These are phyloP conservation scores for Aspergillus sp. DNA, from an alignment of 2,329 filamentous ascomycete genomes.

Conservation along the genomic window DNA sequence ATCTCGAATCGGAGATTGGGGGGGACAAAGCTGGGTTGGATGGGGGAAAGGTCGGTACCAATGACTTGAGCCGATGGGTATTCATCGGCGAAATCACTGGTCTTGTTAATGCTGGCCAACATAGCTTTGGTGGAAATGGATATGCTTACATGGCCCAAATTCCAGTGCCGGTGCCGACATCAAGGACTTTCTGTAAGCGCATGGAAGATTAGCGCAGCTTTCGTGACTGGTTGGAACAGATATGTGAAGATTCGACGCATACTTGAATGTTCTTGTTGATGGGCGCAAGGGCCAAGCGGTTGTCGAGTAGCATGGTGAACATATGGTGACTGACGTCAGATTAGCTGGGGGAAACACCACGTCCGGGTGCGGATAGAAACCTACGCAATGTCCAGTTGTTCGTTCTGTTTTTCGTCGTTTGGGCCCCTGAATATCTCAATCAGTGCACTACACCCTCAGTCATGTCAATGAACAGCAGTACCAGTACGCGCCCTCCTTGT, in stretches of 20 bases:
- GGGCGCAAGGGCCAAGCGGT: constrained; percentile 18
- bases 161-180: constrained; percentile 21
- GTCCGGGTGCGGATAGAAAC: background rate
- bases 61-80: constrained; percentile 55
- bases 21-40: constrained; percentile 60
- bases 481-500: constrained; percentile 29
- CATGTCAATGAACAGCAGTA: background rate
- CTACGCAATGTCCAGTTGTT: constrained; percentile 23
- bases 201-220: background rate
- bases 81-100: constrained; percentile 30
- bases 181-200: constrained; percentile 18
- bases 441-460: background rate
- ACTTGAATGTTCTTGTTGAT: constrained; percentile 16
- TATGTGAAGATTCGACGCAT: too few relatives aligned
- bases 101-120: background rate
- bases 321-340: constrained; percentile 19
- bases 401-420: constrained; percentile 25
- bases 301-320: constrained; percentile 23
- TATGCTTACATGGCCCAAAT: constrained; percentile 20
- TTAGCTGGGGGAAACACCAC: background rate
- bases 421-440: constrained; percentile 16
- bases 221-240: too few relatives aligned
- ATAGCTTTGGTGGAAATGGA: background rate
- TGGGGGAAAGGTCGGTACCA: constrained; percentile 62
- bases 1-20: constrained; percentile 68